A percentile compares a stretch with the other conserved stretches of the same genome.
Evolutionary conservation across 345 rosid genomes (phyloP).

Genomic region (Hirschfeldia incana): DNA sequence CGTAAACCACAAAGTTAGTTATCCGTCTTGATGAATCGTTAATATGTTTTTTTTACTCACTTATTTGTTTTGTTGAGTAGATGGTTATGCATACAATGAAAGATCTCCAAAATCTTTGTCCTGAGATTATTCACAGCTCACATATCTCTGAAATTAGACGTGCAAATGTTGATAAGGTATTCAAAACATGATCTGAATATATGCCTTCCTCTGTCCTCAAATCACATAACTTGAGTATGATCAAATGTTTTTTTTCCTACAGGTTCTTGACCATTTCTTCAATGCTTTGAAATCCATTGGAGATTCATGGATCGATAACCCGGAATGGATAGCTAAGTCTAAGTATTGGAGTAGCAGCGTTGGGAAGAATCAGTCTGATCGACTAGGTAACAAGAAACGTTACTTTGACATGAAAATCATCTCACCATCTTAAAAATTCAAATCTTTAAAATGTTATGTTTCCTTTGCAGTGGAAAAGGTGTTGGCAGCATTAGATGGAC

Average conservation of each 20-base stretch:
- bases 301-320: slow-evolving; percentile 60
- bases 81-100: slow-evolving; percentile 63
- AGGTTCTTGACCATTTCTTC: slow-evolving; percentile 60
- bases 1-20: not conserved
- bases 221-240: slow-evolving; percentile 13
- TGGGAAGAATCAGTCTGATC: slow-evolving; percentile 46
- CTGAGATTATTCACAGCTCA: slow-evolving; percentile 52
- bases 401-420: not conserved
- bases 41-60: not conserved
- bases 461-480: slow-evolving; percentile 52
- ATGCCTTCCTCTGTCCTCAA: not conserved
- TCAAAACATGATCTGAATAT: not conserved
- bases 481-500: slow-evolving; percentile 56
- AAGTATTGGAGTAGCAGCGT: slow-evolving; percentile 43
- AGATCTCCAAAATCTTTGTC: slow-evolving; percentile 64
- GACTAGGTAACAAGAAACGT: slow-evolving; percentile 43
- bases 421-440: not conserved
- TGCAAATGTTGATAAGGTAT: slow-evolving; percentile 55
- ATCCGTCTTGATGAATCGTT: not conserved
- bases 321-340: slow-evolving; percentile 53
- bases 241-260: slow-evolving; percentile 5
- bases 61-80: slow-evolving; percentile 39
- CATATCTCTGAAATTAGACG: slow-evolving; percentile 49
- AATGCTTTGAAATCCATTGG: slow-evolving; percentile 58
- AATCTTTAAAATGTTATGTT: slow-evolving; percentile 1